These are phyloP conservation scores for Picea glauca DNA, from an alignment of 75 land plant species.

Conservation along the genomic window DNA sequence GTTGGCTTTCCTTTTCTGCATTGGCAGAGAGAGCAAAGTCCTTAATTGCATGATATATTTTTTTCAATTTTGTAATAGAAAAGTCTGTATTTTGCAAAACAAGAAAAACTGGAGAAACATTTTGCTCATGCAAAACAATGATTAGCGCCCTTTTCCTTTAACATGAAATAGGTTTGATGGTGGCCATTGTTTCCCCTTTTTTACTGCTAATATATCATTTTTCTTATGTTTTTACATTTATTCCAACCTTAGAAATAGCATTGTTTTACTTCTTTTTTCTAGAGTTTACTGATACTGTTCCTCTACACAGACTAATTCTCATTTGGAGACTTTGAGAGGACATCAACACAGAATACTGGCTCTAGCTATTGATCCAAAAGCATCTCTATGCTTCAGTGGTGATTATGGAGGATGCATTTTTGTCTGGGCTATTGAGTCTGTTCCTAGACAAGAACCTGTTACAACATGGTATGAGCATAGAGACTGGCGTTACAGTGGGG, in stretches of 20 bases:
- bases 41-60: too few species aligned
- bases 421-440: constrained; percentile 54
- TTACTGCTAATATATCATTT: neutral
- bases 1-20: too few species aligned
- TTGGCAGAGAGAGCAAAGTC: too few species aligned
- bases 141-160: neutral
- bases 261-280: neutral
- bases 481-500: constrained; percentile 95
- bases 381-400: constrained; percentile 73
- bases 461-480: constrained; percentile 77
- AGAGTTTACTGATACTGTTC: neutral
- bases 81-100: too few species aligned
- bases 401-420: constrained; percentile 82
- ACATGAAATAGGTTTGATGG: neutral
- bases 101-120: neutral
- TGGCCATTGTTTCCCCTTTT: neutral
- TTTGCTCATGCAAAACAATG: neutral
- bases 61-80: too few species aligned
- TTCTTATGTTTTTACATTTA: neutral
- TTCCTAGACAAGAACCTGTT: constrained; percentile 32
- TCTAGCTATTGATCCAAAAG: constrained; percentile 38
- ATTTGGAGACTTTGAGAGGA: constrained; percentile 59
- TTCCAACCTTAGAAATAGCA: neutral
- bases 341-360: constrained; percentile 79
- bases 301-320: constrained; percentile 49